Evolutionary conservation across 306 rosid genomes (phyloP).

Genomic region (Canavalia gladiata): DNA sequence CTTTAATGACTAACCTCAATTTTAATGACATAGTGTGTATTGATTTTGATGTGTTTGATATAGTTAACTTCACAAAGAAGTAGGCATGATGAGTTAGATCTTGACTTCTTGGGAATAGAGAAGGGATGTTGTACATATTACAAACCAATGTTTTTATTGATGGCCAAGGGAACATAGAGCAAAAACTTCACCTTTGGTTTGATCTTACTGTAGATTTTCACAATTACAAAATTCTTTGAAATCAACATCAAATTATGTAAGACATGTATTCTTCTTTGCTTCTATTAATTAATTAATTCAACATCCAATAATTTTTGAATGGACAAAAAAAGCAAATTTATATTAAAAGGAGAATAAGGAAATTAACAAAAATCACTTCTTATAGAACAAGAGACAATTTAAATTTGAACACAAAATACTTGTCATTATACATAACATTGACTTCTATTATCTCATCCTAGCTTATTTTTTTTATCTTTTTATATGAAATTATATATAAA

Average conservation of each 20-base stretch:
- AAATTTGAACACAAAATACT: no score
- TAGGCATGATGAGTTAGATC: constrained; percentile 66
- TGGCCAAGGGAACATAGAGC: constrained; percentile 64
- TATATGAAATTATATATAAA: no score
- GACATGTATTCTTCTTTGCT: neutral
- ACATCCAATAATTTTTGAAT: no score
- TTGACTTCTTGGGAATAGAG: constrained; percentile 73
- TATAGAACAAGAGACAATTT: no score
- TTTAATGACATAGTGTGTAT: neutral
- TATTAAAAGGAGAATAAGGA: no score
- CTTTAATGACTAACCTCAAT: neutral
- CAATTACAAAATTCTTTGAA: constrained; percentile 63
- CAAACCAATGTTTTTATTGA: constrained; percentile 69
- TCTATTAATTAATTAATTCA: no score
- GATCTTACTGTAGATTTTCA: constrained; percentile 64
- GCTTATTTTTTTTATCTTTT: no score
- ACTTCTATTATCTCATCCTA: no score
- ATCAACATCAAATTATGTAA: constrained; percentile 70
- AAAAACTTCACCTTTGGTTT: constrained; percentile 69
- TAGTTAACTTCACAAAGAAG: constrained; percentile 59
- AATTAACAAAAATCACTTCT: no score
- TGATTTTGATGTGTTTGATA: neutral
- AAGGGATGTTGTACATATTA: constrained; percentile 55
- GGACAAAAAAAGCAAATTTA: no score
- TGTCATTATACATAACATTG: no score